Percentiles rank a stretch among this genome's conserved stretches.
These are phyloP conservation scores for Saccharomycopsis capsularis DNA, from an alignment of 805 yeast species.

Conservation along the genomic window DNA sequence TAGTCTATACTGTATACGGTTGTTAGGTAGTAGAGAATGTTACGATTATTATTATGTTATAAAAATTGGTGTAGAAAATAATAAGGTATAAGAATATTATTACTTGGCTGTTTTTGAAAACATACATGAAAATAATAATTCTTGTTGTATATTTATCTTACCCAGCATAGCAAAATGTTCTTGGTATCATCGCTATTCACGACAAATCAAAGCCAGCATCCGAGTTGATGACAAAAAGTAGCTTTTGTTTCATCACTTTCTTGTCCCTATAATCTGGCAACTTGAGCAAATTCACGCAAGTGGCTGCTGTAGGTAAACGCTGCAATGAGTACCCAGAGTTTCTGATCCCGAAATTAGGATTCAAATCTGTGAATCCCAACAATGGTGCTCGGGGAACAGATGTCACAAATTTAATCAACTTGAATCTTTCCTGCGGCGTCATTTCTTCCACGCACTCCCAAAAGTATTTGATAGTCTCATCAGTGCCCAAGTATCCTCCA, in stretches of 20 bases:
- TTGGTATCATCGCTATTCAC: too few species aligned
- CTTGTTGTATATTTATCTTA: too few species aligned
- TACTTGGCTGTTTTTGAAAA: too few species aligned
- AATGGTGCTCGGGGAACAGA: conserved; percentile 90
- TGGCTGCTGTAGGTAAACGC: conserved; percentile 84
- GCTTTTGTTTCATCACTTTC: conserved; percentile 47
- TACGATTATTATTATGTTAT: too few species aligned
- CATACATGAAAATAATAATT: too few species aligned
- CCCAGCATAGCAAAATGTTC: too few species aligned
- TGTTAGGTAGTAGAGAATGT: too few species aligned
- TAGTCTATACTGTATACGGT: too few species aligned
- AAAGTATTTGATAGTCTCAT: conserved; percentile 54
- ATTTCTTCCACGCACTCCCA: conserved; percentile 76
- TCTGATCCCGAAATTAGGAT: conserved; percentile 76
- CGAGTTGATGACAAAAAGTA: conserved; percentile 71
- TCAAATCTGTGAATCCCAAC: conserved; percentile 68
- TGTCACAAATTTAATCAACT: conserved; percentile 80
- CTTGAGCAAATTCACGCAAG: conserved; percentile 84
- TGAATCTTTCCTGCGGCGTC: conserved; percentile 50
- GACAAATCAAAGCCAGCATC: conserved; percentile 86
- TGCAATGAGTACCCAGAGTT: conserved; percentile 49
- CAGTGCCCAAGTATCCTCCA: conserved; percentile 53
- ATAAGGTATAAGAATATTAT: too few species aligned
- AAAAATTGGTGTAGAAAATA: too few species aligned
- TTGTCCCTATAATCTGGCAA: conserved; percentile 76